Evolutionary conservation across 2,329 filamentous ascomycete genomes (phyloP).

Genomic region (Fusarium denticulatum): DNA sequence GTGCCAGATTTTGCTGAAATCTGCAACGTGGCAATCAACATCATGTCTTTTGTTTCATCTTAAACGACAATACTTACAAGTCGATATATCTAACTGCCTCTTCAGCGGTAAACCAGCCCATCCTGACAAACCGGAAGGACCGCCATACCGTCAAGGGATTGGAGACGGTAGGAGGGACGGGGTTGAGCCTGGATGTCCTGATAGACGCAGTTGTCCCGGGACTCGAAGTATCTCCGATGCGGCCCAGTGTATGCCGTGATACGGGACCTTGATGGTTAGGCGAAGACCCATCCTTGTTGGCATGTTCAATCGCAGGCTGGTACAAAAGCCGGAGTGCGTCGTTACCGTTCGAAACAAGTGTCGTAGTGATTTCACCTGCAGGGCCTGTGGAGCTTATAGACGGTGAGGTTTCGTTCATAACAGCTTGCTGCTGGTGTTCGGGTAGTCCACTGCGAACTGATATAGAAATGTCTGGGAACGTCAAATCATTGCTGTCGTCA

Average conservation of each 20-base stretch:
- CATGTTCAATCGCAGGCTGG: slow-evolving; percentile 49
- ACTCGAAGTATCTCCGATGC: background rate
- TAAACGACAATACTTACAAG: slow-evolving; percentile 46
- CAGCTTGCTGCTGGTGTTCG: background rate
- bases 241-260: background rate
- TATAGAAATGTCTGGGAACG: background rate
- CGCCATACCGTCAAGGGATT: slow-evolving; percentile 19
- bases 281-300: background rate
- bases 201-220: background rate
- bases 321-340: slow-evolving; percentile 64
- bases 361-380: slow-evolving; percentile 41
- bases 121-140: slow-evolving; percentile 58
- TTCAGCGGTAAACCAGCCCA: slow-evolving; percentile 65
- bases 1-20: slow-evolving; percentile 23
- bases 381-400: background rate
- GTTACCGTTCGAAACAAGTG: slow-evolving; percentile 62
- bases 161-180: accelerated
- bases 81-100: slow-evolving; percentile 65
- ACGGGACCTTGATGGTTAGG: background rate
- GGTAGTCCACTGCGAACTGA: background rate
- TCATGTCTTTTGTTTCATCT: accelerated
- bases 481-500: background rate
- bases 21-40: background rate
- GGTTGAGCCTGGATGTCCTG: background rate
- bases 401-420: background rate